These are phyloP conservation scores for Phalaenopsis equestris DNA, from an alignment of 106 monocot genomes.

Conservation along the genomic window DNA sequence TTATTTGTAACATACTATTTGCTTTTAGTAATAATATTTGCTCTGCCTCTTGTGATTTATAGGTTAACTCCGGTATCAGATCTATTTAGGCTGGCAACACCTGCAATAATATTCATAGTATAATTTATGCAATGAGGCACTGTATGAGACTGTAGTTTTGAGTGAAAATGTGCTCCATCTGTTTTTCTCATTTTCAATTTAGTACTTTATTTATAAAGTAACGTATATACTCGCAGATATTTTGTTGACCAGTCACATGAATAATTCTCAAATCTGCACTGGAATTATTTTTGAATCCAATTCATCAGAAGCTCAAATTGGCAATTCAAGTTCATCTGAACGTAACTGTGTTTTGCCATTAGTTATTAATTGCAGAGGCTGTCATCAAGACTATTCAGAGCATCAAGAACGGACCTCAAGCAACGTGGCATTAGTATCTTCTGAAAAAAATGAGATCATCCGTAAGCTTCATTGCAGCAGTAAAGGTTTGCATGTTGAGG, in stretches of 20 bases:
- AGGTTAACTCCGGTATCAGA: too few species aligned
- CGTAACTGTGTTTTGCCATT: conserved; percentile 39
- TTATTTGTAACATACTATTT: too few species aligned
- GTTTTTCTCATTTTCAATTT: neutral
- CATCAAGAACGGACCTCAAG: conserved; percentile 6
- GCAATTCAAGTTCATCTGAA: conserved; percentile 22
- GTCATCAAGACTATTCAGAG: conserved; percentile 17
- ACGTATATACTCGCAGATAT: neutral
- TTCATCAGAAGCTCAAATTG: conserved; percentile 3
- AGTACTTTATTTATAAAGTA: neutral
- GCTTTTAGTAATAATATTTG: too few species aligned
- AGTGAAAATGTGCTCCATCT: neutral
- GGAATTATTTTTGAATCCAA: conserved; percentile 4
- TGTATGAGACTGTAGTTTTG: neutral
- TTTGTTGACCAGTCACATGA: neutral
- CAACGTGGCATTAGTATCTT: conserved; percentile 7
- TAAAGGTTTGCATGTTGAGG: conserved; percentile 29
- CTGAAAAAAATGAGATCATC: conserved; percentile 2
- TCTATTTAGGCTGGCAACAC: too few species aligned
- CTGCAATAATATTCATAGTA: neutral
- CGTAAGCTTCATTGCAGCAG: conserved; percentile 7
- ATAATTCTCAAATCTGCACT: conserved; percentile 6
- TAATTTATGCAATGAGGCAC: neutral
- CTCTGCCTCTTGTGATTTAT: too few species aligned
- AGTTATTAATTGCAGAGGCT: conserved; percentile 26